Percentiles rank a stretch among this genome's conserved stretches.
Evolutionary conservation across 2,329 filamentous ascomycete genomes (phyloP).

Genomic region (Ceratocystis papillata): DNA sequence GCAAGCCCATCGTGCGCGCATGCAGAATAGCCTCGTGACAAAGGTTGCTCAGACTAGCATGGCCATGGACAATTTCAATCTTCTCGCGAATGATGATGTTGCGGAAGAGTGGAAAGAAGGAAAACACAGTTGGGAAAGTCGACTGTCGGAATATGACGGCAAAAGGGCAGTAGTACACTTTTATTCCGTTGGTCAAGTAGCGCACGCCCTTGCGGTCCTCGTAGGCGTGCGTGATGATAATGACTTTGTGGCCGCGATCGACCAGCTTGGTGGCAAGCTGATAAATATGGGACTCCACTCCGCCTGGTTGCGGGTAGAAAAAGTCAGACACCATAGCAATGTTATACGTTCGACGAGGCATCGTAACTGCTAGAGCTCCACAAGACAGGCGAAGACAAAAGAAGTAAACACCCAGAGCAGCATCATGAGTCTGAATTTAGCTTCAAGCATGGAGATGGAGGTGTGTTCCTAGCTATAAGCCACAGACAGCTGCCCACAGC

Average conservation of each 20-base stretch:
- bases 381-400: not conserved
- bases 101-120: constrained; percentile 94
- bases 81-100: constrained; percentile 90
- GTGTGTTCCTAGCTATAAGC: not conserved
- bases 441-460: constrained; percentile 8
- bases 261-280: constrained; percentile 93
- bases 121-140: constrained; percentile 94
- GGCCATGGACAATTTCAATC: constrained; percentile 97
- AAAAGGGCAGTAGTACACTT: constrained; percentile 96
- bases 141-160: constrained; percentile 88
- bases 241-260: constrained; percentile 93
- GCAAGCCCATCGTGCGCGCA: constrained; percentile 86
- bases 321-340: constrained; percentile 96
- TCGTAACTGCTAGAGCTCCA: constrained; percentile 30
- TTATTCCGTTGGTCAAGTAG: constrained; percentile 93
- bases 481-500: not conserved
- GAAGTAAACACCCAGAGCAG: not conserved
- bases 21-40: constrained; percentile 94
- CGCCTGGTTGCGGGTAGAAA: constrained; percentile 96
- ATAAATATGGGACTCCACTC: constrained; percentile 97
- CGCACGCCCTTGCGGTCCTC: constrained; percentile 81
- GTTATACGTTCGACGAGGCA: constrained; percentile 50
- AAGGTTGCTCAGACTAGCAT: constrained; percentile 82
- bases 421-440: not conserved
- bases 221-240: constrained; percentile 94